Conservation (phyloP, 495 filamentous ascomycete genomes). For the Penicillium arizonense region DNA sequence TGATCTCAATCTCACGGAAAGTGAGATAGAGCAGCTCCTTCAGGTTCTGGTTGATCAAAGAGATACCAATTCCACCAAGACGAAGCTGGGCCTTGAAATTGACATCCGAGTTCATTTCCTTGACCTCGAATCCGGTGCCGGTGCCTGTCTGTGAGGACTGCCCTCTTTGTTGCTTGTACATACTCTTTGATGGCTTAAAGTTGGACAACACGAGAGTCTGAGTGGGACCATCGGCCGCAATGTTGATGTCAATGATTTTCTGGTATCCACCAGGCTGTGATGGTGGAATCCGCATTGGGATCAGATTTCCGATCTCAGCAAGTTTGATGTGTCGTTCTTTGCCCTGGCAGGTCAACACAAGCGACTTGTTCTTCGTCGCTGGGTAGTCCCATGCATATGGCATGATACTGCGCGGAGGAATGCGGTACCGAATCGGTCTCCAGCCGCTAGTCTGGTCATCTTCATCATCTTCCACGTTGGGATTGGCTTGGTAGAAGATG, state of each 20-base stretch:
- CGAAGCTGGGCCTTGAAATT: constrained; percentile 86
- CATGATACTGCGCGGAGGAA: constrained; percentile 96
- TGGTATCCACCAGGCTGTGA: constrained; percentile 53
- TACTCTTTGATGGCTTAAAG: constrained; percentile 87
- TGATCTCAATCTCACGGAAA: constrained; percentile 86
- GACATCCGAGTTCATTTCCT: constrained; percentile 79
- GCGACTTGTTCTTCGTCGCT: constrained; percentile 91
- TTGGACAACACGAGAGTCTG: constrained; percentile 94
- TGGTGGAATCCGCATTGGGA: constrained; percentile 80
- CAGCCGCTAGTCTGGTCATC: constrained; percentile 77
- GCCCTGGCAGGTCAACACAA: constrained; percentile 74
- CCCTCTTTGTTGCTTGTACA: constrained; percentile 79
- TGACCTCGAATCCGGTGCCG: constrained; percentile 82
- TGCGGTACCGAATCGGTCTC: constrained; percentile 87
- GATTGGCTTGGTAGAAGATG: constrained; percentile 86
- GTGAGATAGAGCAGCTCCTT: constrained; percentile 93
- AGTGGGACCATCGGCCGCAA: constrained; percentile 89
- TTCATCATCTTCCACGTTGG: constrained; percentile 75
- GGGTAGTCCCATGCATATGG: constrained; percentile 99
- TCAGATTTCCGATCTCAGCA: constrained; percentile 91
- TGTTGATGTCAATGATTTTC: constrained; percentile 93
- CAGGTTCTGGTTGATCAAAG: constrained; percentile 86
- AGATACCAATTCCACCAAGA: constrained; percentile 88
- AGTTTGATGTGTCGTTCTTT: constrained; percentile 89
- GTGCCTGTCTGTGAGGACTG: constrained; percentile 58